phyloP scores from a whole-genome alignment of 2,329 filamentous ascomycete genomes.

The Helotiales sp. region DNA sequence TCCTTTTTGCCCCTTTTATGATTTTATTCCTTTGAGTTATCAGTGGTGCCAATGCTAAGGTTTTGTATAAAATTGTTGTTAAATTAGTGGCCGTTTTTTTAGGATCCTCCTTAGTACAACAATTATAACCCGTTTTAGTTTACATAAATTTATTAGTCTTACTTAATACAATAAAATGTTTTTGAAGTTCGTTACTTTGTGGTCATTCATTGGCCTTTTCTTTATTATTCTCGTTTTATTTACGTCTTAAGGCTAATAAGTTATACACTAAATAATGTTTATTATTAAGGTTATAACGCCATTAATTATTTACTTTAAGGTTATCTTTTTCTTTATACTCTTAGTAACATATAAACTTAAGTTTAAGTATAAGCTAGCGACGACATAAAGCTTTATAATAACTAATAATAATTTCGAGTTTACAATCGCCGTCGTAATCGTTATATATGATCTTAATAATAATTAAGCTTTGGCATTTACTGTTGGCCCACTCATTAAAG shows the following conservation, averaged over 20 bases:
- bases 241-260: constrained; percentile 76
- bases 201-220: constrained; percentile 80
- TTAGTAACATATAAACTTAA: constrained; percentile 64
- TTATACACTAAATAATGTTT: constrained; percentile 82
- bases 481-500: constrained; percentile 84
- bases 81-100: constrained; percentile 83
- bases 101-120: constrained; percentile 83
- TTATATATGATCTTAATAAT: constrained; percentile 77
- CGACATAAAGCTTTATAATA: constrained; percentile 85
- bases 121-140: constrained; percentile 69
- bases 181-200: constrained; percentile 70
- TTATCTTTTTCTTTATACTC: constrained; percentile 75
- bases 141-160: constrained; percentile 60
- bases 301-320: constrained; percentile 77
- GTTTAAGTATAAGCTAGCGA: constrained; percentile 71
- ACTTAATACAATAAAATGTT: constrained; percentile 72
- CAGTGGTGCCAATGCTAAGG: constrained; percentile 52
- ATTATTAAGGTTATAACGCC: constrained; percentile 83
- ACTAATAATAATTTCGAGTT: constrained; percentile 94
- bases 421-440: constrained; percentile 85
- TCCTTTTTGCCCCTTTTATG: constrained; percentile 72
- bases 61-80: constrained; percentile 71
- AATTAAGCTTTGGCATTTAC: constrained; percentile 82
- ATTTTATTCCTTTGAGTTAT: constrained; percentile 72
- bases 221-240: constrained; percentile 90